Conservation (phyloP, 495 filamentous ascomycete genomes). For the Penicillium roqueforti region DNA sequence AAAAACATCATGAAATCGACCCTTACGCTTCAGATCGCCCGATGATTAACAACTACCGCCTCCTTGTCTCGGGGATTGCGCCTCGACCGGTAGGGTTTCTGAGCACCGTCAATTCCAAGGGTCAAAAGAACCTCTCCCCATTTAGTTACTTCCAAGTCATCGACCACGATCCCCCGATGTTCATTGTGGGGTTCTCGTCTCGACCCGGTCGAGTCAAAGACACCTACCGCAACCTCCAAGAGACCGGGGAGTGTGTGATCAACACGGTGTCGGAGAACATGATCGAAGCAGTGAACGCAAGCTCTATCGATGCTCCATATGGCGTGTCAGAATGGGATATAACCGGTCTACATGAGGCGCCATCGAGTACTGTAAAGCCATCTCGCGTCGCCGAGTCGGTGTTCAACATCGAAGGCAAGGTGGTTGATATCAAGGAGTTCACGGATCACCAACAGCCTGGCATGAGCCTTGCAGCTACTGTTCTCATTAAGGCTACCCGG, state of each 20-base stretch:
- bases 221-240: constrained; percentile 62
- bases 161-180: constrained; percentile 81
- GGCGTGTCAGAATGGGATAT: constrained; percentile 76
- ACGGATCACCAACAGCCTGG: constrained; percentile 58
- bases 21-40: constrained; percentile 66
- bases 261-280: constrained; percentile 79
- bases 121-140: constrained; percentile 68
- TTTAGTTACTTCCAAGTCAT: constrained; percentile 79
- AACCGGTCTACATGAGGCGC: constrained; percentile 64
- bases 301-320: constrained; percentile 68
- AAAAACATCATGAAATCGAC: constrained; percentile 68
- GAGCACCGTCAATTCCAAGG: constrained; percentile 48
- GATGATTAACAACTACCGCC: constrained; percentile 74
- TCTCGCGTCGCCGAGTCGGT: constrained; percentile 71
- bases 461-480: constrained; percentile 64
- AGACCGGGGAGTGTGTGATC: constrained; percentile 65
- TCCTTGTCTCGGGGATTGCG: constrained; percentile 76
- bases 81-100: constrained; percentile 69
- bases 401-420: constrained; percentile 71
- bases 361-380: constrained; percentile 52
- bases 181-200: constrained; percentile 66
- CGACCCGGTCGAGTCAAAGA: constrained; percentile 61
- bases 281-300: constrained; percentile 78
- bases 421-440: constrained; percentile 69
- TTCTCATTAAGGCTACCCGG: constrained; percentile 70